Base-by-base conservation (phyloP, 257 asterid genomes). In the Rauvolfia tetraphylla region DNA sequence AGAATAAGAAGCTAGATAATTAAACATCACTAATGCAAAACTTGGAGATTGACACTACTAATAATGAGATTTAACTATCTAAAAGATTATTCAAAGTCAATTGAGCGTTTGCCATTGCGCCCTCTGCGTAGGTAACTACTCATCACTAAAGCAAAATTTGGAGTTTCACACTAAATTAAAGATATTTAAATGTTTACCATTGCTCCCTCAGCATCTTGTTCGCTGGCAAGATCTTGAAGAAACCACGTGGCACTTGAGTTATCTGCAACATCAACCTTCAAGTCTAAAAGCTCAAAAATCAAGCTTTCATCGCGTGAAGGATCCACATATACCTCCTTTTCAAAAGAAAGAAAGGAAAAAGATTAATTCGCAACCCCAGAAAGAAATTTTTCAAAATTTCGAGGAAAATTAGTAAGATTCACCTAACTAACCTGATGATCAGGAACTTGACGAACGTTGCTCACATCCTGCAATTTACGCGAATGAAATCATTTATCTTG, bases 181-280 rank as follows among this genome's bases (percentile, higher is more conserved):
- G n/a, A n/a, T n/a, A n/a, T n/a, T 44, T 1, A 23, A 48, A 5
- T 70, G 39, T 74, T 46, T 85, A 92, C 96, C 90, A 57, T 68
- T 69, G 85, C 69, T 84, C 92, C 96, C 85, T 92, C 94, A 7
- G 98, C 98, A 75, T 95, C 97, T 83, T 91, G 98, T 85, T 92
- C 98, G 77, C 27, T 86, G 59, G 99, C 99, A 77, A 95, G 93
- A 86, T 92, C 99, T 71, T 87, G 94, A 75, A 95, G 93, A 81
- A 95, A 95, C 98, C 99, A 95, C 15, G 92, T 78, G 65, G 98
- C 98, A 66, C 99, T 95, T 41, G 90, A 95, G 7, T 79, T 84
- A 82, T 95, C 98, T 15, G 89, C 86, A 79, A 95, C 92, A 59
- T 91, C 97, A 25, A 78, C 69, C 87, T 92, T 92, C 88, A 95